Conservation (phyloP, 495 filamentous ascomycete genomes). For the Aspergillus mulundensis region DNA sequence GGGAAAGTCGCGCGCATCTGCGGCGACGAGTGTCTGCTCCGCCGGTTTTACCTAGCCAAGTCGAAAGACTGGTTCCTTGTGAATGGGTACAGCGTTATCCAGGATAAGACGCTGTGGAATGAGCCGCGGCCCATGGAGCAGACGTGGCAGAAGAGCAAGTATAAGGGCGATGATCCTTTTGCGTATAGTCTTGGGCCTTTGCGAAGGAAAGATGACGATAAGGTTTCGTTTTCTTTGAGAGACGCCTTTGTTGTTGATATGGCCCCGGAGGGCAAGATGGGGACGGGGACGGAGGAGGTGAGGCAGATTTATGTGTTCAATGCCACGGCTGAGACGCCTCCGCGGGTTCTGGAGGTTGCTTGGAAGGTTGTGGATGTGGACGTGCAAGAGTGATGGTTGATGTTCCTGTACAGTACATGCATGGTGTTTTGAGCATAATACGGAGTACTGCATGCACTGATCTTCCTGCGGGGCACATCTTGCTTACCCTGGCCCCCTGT, state of each 20-base stretch:
- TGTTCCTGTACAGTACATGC: neutral
- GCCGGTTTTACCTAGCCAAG: slow-evolving; percentile 47
- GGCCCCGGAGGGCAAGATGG: neutral
- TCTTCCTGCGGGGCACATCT: too few relatives aligned
- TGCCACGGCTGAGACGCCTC: slow-evolving; percentile 3
- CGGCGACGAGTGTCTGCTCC: slow-evolving; percentile 52
- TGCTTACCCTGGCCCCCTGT: too few relatives aligned
- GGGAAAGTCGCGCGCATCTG: slow-evolving; percentile 49
- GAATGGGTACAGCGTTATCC: slow-evolving; percentile 21
- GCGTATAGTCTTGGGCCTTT: slow-evolving; percentile 22
- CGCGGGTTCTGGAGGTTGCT: slow-evolving; percentile 22
- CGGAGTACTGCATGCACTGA: too few relatives aligned
- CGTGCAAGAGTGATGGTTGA: neutral
- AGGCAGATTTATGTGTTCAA: slow-evolving; percentile 20
- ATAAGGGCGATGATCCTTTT: slow-evolving; percentile 16
- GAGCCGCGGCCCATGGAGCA: slow-evolving; percentile 23
- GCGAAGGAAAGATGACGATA: slow-evolving; percentile 15
- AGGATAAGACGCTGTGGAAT: slow-evolving; percentile 14
- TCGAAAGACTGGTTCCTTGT: slow-evolving; percentile 24
- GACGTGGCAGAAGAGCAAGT: slow-evolving; percentile 23
- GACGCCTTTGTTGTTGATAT: slow-evolving; percentile 1
- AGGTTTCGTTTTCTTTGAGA: slow-evolving; percentile 19
- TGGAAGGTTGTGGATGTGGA: slow-evolving; percentile 11
- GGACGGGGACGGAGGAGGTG: slow-evolving; percentile 2
- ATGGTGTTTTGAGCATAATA: too few relatives aligned